A percentile compares a stretch with the other conserved stretches of the same genome.
Evolutionary conservation across 495 filamentous ascomycete genomes (phyloP).

Genomic region (Xylaria grammica): DNA sequence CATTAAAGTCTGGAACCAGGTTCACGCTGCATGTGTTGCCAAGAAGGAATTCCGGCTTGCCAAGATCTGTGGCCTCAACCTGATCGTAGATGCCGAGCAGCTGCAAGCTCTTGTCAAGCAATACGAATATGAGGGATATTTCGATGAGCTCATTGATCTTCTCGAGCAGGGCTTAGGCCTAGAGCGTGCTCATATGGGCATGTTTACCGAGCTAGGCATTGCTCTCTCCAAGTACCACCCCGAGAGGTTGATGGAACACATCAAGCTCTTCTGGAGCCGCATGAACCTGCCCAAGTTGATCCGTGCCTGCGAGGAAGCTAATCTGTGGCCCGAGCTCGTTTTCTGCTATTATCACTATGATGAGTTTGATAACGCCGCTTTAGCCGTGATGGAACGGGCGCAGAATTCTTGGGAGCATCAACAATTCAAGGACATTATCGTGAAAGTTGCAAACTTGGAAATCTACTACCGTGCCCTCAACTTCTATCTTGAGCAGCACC

Average conservation of each 20-base stretch:
- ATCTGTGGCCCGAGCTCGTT: slow-evolving; percentile 96
- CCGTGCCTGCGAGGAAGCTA: slow-evolving; percentile 90
- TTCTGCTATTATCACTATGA: slow-evolving; percentile 99
- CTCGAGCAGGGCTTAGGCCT: slow-evolving; percentile 95
- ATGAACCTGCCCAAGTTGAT: slow-evolving; percentile 99
- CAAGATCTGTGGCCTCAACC: slow-evolving; percentile 98
- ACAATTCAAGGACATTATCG: slow-evolving; percentile 98
- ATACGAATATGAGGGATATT: slow-evolving; percentile 97
- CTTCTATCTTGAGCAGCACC: slow-evolving; percentile 98
- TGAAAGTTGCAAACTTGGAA: slow-evolving; percentile 98
- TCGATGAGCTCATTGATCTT: slow-evolving; percentile 93
- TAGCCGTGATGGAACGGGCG: slow-evolving; percentile 99
- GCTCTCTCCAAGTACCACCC: slow-evolving; percentile 96
- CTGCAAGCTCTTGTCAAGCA: slow-evolving; percentile 90
- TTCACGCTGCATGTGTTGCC: slow-evolving; percentile 92
- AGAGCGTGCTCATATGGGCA: slow-evolving; percentile 80
- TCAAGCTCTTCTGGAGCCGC: slow-evolving; percentile 98
- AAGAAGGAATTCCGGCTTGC: slow-evolving; percentile 99
- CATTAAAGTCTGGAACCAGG: slow-evolving; percentile 99
- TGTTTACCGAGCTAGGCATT: slow-evolving; percentile 97
- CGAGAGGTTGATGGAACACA: slow-evolving; percentile 96
- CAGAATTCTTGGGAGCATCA: slow-evolving; percentile 99
- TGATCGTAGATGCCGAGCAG: slow-evolving; percentile 98
- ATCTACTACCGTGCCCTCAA: slow-evolving; percentile 98
- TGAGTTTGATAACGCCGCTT: slow-evolving; percentile 97